Evolutionary conservation across 164 flowering plant genomes (phyloP).

Genomic region (Cinnamomum chago): DNA sequence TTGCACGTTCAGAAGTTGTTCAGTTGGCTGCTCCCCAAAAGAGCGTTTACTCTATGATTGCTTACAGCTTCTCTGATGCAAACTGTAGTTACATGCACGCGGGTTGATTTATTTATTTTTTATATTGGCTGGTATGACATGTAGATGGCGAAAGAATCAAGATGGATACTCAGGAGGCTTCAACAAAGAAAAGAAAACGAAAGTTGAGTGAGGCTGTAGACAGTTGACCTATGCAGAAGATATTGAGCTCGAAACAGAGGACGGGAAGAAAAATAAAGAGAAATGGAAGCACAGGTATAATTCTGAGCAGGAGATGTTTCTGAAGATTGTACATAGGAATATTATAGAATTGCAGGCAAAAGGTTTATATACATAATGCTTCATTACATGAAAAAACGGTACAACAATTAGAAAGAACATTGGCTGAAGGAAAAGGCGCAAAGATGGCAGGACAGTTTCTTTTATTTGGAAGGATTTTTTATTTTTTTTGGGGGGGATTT

Average conservation of each 20-base stretch:
- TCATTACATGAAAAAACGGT: no score
- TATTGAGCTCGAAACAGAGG: slow-evolving; percentile 35
- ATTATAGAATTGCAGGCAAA: no score
- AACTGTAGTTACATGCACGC: not conserved
- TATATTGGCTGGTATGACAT: not conserved
- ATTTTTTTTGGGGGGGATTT: no score
- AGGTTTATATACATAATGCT: no score
- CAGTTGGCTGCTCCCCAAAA: not conserved
- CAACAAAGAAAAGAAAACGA: slow-evolving; percentile 54
- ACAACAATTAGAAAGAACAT: no score
- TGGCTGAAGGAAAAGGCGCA: no score
- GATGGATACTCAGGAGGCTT: slow-evolving; percentile 28
- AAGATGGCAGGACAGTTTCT: no score
- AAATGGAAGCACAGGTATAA: slow-evolving; percentile 44
- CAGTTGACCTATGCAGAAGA: slow-evolving; percentile 29
- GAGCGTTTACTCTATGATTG: not conserved
- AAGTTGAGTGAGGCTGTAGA: slow-evolving; percentile 24
- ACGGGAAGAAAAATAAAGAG: slow-evolving; percentile 60
- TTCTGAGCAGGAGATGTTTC: no score
- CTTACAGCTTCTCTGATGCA: not conserved
- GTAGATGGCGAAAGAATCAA: slow-evolving; percentile 29
- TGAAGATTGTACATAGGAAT: no score
- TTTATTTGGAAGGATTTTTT: no score
- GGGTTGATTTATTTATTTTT: not conserved
- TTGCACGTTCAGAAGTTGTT: not conserved